phyloP scores from a whole-genome alignment of 257 asterid species.

The Nicotiana obtusifolia region DNA sequence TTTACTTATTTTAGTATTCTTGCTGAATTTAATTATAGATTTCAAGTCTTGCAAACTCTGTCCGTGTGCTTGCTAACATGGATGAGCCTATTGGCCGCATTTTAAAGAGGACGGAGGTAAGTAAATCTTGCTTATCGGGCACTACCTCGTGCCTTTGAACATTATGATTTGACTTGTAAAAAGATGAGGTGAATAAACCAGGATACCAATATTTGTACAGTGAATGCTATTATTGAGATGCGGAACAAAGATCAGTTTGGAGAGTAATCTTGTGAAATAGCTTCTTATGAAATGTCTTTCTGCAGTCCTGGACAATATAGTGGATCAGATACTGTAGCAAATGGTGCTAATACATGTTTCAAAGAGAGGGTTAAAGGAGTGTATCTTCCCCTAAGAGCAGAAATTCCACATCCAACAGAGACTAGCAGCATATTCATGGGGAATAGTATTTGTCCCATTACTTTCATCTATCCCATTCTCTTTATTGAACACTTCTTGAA shows the following conservation, averaged over 20 bases:
- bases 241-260: neutral
- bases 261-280: neutral
- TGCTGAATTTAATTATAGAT: slow-evolving; percentile 26
- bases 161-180: neutral
- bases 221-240: neutral
- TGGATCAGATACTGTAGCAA: neutral
- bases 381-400: neutral
- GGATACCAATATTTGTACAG: neutral
- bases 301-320: neutral
- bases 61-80: slow-evolving; percentile 68
- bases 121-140: neutral
- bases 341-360: neutral
- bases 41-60: slow-evolving; percentile 56
- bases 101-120: slow-evolving; percentile 65
- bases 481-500: neutral
- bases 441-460: neutral
- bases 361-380: neutral
- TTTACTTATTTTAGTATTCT: neutral
- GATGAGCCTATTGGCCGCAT: slow-evolving; percentile 80
- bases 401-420: neutral
- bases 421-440: neutral
- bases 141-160: neutral
- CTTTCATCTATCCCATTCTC: neutral
- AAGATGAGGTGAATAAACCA: neutral
- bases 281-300: neutral